Evolutionary conservation across 345 rosid species (phyloP).

Genomic region (Populus davidiana): DNA sequence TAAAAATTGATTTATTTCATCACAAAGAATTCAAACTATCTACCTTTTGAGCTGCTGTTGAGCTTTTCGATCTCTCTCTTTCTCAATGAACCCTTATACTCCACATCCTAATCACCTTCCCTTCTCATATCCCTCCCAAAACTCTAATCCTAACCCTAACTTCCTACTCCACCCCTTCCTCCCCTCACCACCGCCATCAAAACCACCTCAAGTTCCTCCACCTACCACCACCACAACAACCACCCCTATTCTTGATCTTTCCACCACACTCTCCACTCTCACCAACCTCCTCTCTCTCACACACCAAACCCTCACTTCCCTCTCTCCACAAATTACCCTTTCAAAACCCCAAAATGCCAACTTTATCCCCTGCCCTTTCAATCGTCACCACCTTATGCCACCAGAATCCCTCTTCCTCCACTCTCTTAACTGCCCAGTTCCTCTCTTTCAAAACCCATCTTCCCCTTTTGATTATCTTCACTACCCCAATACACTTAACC

Average conservation of each 20-base stretch:
- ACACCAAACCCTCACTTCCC: constrained; percentile 24
- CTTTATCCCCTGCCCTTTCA: constrained; percentile 51
- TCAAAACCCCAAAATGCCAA: constrained; percentile 23
- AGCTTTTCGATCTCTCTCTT: too few species aligned
- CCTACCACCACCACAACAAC: not conserved
- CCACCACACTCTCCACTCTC: constrained; percentile 45
- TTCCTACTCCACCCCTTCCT: constrained; percentile 5
- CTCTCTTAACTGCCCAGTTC: constrained; percentile 61
- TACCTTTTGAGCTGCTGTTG: too few species aligned
- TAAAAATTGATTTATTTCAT: too few species aligned
- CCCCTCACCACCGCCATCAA: not conserved
- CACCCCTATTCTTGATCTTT: constrained; percentile 26
- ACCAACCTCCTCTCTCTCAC: constrained; percentile 40
- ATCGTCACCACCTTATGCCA: constrained; percentile 64
- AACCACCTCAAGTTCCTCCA: constrained; percentile 1
- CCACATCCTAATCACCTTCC: not conserved
- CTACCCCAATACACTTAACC: constrained; percentile 46
- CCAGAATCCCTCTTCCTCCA: constrained; percentile 68
- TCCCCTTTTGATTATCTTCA: constrained; percentile 29
- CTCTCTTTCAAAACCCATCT: constrained; percentile 33
- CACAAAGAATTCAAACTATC: too few species aligned
- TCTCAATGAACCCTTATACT: constrained; percentile 15
- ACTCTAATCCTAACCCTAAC: constrained; percentile 13
- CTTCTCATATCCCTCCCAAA: constrained; percentile 3
- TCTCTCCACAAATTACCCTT: constrained; percentile 28